Evolutionary conservation across 2,329 filamentous ascomycete species (phyloP), one percentile per base, ranked within the genome.

Genomic region (Tetracladium maxilliforme): DNA sequence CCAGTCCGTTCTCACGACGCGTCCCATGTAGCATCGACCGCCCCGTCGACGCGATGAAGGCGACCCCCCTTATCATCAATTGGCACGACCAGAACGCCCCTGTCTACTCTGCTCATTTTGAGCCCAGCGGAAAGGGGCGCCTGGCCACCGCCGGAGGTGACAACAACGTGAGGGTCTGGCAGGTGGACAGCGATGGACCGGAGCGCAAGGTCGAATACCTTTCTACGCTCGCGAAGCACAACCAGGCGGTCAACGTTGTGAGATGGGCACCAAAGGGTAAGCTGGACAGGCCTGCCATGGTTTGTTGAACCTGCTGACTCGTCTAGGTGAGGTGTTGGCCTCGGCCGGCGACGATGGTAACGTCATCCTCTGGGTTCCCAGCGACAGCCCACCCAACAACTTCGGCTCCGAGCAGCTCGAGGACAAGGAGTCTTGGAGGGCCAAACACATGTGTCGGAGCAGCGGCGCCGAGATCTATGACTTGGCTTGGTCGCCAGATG

Each of bases 41-140:
- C n/a, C n/a, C n/a, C n/a, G n/a, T n/a, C n/a, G n/a, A n/a, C 52
- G 61, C 52, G 48, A 98, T 98, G 90, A 95, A 92, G 69, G 86
- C 84, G 47, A 77, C 83, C 45, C 87, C 90, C 41, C 68, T 98
- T 40, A 87, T 95, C 48, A 87, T 98, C 57, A 83, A 92, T 62
- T 98, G 90, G 90, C 92, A 98, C 56, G 82, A 94, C 52, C 82
- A 93, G 47, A 93, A 92, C 56, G 74, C 82, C 42, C 90, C 90
- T 30, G 86, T 98, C 49, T 98, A 95, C 58, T 94, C 87, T 21
- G 83, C 84, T 40, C 87, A 95, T 52, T 98, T 95, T 49, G 87
- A 98, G 49, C 82, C 82, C 23, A 68, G 82, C 45, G 84, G 83
- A 35, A 94, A 90, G 51, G 84, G 84, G 27, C 74, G 90, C 43